Conservation (phyloP, 2,329 filamentous ascomycete species). For the Pseudogymnoascus sp. region DNA sequence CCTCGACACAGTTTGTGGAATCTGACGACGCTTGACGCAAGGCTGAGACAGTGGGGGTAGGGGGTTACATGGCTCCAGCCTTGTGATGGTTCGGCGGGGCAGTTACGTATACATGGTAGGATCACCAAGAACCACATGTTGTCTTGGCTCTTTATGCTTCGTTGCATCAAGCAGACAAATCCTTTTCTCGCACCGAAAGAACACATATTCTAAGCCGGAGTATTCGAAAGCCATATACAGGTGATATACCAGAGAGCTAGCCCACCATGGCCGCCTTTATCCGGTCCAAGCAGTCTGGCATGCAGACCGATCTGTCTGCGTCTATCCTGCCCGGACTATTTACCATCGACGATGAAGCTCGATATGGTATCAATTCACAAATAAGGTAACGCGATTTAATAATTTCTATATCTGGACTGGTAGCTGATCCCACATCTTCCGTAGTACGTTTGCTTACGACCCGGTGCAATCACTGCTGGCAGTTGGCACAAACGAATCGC, state of each 20-base stretch:
- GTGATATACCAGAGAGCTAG: background rate
- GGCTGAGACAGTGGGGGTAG: background rate
- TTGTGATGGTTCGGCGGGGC: background rate
- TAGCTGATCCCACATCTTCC: slow-evolving; percentile 12
- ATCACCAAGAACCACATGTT: background rate
- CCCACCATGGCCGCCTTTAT: slow-evolving; percentile 73
- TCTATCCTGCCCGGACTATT: slow-evolving; percentile 73
- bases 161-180: background rate
- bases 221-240: background rate
- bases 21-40: background rate
- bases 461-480: slow-evolving; percentile 89
- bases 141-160: slow-evolving; percentile 3
- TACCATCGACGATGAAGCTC: slow-evolving; percentile 70
- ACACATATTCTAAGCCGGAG: background rate
- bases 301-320: slow-evolving; percentile 82
- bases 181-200: background rate
- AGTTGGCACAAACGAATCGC: slow-evolving; percentile 79
- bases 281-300: slow-evolving; percentile 84
- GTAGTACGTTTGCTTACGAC: slow-evolving; percentile 79
- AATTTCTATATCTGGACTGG: background rate
- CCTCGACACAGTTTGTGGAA: background rate
- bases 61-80: background rate
- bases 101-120: slow-evolving; percentile 4
- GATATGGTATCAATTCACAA: slow-evolving; percentile 75
- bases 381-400: slow-evolving; percentile 41